A percentile compares a stretch with the other conserved stretches of the same genome.
Evolutionary conservation across 2,329 filamentous ascomycete genomes (phyloP).

Genomic region (Venturiaceae sp.): DNA sequence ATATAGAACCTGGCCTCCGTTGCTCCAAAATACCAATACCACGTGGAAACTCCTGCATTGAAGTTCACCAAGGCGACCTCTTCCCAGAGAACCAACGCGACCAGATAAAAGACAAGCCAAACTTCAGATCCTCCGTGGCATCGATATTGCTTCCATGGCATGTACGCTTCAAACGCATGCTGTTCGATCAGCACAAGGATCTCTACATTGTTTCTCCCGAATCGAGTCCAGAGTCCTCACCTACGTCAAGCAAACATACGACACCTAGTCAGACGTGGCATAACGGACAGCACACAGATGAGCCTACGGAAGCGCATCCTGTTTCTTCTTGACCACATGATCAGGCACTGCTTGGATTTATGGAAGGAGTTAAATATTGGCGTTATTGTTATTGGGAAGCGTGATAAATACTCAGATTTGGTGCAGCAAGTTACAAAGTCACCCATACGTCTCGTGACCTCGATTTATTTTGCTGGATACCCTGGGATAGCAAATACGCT

Average conservation of each 20-base stretch:
- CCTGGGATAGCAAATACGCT: not conserved
- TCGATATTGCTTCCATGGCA: slow-evolving; percentile 34
- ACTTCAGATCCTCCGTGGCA: slow-evolving; percentile 36
- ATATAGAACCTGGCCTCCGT: slow-evolving; percentile 23
- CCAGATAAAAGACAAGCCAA: slow-evolving; percentile 25
- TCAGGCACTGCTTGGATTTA: not conserved
- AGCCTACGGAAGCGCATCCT: not conserved
- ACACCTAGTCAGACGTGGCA: slow-evolving; percentile 14
- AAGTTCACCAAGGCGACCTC: slow-evolving; percentile 27
- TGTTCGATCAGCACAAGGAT: slow-evolving; percentile 35
- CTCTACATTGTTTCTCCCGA: slow-evolving; percentile 40
- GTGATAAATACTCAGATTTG: no score
- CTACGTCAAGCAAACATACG: slow-evolving; percentile 26
- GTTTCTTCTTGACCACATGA: not conserved
- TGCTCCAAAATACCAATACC: slow-evolving; percentile 37
- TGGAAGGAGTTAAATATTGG: not conserved
- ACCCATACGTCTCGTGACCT: not conserved
- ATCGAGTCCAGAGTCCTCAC: slow-evolving; percentile 27
- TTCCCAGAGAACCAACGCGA: slow-evolving; percentile 27
- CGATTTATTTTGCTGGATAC: not conserved
- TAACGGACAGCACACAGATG: slow-evolving; percentile 11
- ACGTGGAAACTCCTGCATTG: slow-evolving; percentile 33
- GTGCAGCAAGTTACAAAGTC: no score
- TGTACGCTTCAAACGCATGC: slow-evolving; percentile 35
- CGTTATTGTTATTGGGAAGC: not conserved